Evolutionary conservation across 78 protist species (phyloP).

Genomic region (Pigoraptor vietnamica): DNA sequence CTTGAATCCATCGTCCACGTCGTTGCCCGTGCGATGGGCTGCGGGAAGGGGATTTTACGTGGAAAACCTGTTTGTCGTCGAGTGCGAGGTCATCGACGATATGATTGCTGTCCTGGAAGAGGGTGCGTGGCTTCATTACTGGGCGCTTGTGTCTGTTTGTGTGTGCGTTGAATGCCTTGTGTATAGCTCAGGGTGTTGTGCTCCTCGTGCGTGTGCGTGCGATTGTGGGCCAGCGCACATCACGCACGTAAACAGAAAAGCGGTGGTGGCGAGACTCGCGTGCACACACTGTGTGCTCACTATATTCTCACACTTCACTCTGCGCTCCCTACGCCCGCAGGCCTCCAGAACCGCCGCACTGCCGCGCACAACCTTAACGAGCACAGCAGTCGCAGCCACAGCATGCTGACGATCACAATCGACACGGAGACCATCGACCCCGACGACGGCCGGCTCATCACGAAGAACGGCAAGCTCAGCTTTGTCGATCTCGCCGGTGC

Average conservation of each 20-base stretch:
- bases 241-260: too few relatives aligned
- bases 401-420: conserved; percentile 1
- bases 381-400: conserved; percentile 32
- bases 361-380: conserved; percentile 31
- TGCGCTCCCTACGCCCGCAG: background rate
- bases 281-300: too few relatives aligned
- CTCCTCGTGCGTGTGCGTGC: too few relatives aligned
- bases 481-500: background rate
- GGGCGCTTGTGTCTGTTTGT: background rate
- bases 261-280: too few relatives aligned
- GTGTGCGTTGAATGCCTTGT: background rate
- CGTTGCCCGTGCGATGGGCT: conserved; percentile 4
- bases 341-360: background rate
- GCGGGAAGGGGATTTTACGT: background rate
- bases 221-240: too few relatives aligned
- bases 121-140: too few relatives aligned
- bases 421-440: background rate
- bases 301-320: too few relatives aligned
- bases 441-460: background rate
- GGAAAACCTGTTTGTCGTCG: background rate
- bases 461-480: background rate
- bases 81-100: background rate
- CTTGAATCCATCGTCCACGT: conserved; percentile 23
- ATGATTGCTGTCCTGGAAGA: background rate
- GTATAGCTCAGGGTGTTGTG: too few relatives aligned